Evolutionary conservation across 148 eudicot genomes (phyloP), one percentile per base, ranked within the genome.

Genomic region (Rhododendron williamsianum): DNA sequence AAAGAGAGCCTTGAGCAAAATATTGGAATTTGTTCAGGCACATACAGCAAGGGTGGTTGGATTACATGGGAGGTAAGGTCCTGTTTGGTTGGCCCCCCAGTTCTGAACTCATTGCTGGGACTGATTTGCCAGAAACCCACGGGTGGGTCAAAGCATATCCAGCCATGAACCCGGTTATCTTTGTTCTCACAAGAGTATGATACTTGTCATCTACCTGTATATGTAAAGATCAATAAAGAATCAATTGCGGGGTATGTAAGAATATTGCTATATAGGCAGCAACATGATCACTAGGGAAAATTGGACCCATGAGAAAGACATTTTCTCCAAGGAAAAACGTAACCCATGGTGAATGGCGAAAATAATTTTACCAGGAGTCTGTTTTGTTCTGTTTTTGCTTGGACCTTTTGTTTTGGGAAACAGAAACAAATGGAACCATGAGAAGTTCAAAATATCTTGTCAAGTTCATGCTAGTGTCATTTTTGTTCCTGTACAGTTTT

Each of bases 11-110:
- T 27, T 11, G 12, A 30, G 5, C 35, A 30, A 71, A 13, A 71
- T 30, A 71, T 30, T 30, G 36, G 1, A 69, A 27, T 69, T 69
- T 0, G 6, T 69, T 4, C 25, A 78, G 73, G 6, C 45, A 87
- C 95, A 90, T 85, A 92, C 98, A 67, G 96, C 93, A 51, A 93
- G 91, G 85, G 91, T 86, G 9, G 84, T 85, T 41, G 99, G 99
- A 48, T 95, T 96, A 95, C 99, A 90, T 96, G 98, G 82, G 99
- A 96, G 38, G 97, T 90, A 82, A 96, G 93, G 63, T 93, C 92
- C 87, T 96, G 98, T 79, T 96, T 96, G 45, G 88, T 88, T 23
- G 97, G 95, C 3, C 99, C 99, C 9, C 98, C 94, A 16, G 96
- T 87, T 49, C 96, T 90, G 82, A 95, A 96, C 87, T 96, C 99